A percentile compares a stretch with the other conserved stretches of the same genome.
Conservation (phyloP, 768 basidiomycete species). For the Rhizopogon rudus region DNA sequence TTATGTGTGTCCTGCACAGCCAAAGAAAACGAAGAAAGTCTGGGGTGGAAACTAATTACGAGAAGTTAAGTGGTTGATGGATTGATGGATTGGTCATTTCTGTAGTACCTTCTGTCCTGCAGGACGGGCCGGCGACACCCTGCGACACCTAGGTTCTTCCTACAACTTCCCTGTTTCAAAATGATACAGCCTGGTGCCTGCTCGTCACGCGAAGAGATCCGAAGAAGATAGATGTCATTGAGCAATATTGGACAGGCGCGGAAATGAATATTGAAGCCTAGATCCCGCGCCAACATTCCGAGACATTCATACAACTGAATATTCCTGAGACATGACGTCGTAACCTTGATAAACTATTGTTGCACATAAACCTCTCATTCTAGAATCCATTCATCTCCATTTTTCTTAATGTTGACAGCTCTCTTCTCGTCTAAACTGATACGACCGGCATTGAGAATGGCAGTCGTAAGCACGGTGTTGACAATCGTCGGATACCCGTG, state of each 20-base stretch:
- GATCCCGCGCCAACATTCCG: no score
- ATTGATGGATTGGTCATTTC: neutral
- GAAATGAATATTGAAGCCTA: neutral
- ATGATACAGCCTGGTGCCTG: neutral
- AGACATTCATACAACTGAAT: neutral
- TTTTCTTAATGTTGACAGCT: constrained; percentile 71
- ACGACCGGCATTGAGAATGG: constrained; percentile 86
- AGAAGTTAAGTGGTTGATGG: neutral
- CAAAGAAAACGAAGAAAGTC: neutral
- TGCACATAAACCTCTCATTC: constrained; percentile 37
- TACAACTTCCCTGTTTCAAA: neutral
- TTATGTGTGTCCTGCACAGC: constrained; percentile 10
- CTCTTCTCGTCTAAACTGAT: constrained; percentile 89
- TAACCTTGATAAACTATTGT: constrained; percentile 9
- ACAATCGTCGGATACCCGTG: constrained; percentile 84
- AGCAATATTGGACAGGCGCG: neutral
- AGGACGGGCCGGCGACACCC: neutral
- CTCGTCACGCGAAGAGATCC: neutral
- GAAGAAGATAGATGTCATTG: neutral
- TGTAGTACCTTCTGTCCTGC: neutral
- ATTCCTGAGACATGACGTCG: neutral
- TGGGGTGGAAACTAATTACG: neutral
- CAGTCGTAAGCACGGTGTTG: constrained; percentile 84
- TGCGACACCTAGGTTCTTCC: neutral
- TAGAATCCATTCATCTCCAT: constrained; percentile 59